Evolutionary conservation across 31 red algal species (phyloP).

Genomic region (Asparagopsis taxiformis): DNA sequence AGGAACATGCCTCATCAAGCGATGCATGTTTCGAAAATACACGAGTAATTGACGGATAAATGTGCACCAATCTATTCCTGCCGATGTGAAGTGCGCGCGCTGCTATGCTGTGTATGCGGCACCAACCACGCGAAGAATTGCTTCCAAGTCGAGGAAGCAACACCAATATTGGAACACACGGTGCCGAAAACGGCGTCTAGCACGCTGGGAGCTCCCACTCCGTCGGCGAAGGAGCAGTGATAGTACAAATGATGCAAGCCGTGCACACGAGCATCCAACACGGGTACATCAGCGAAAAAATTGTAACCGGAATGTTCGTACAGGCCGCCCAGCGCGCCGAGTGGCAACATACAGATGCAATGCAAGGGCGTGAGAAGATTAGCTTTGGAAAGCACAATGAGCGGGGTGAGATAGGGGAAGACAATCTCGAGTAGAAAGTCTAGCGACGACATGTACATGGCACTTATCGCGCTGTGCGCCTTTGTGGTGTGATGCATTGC

Average conservation of each 20-base stretch:
- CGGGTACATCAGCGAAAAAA: slow-evolving; percentile 60
- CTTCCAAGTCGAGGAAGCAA: neutral
- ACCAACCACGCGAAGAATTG: neutral
- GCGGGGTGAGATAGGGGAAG: slow-evolving; percentile 77
- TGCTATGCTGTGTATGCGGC: too few relatives aligned
- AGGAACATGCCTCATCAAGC: too few relatives aligned
- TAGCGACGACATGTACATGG: slow-evolving; percentile 80
- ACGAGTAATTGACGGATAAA: too few relatives aligned
- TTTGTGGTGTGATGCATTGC: slow-evolving; percentile 79
- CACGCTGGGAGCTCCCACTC: slow-evolving; percentile 72
- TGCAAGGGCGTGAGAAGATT: slow-evolving; percentile 17
- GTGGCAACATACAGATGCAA: slow-evolving; percentile 25
- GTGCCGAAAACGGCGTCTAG: slow-evolving; percentile 64
- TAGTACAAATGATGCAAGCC: slow-evolving; percentile 76
- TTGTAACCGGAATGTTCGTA: slow-evolving; percentile 98
- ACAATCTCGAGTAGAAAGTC: slow-evolving; percentile 88
- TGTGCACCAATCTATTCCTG: too few relatives aligned
- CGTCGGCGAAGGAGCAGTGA: slow-evolving; percentile 77
- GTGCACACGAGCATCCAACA: slow-evolving; percentile 63
- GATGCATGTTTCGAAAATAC: too few relatives aligned
- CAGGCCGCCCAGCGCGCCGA: slow-evolving; percentile 79
- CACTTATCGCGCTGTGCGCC: slow-evolving; percentile 62
- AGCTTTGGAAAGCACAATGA: slow-evolving; percentile 22
- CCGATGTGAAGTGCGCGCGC: too few relatives aligned
- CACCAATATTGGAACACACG: slow-evolving; percentile 7